phyloP scores from a whole-genome alignment of 768 basidiomycete species.

The Kwoniella heveanensis region DNA sequence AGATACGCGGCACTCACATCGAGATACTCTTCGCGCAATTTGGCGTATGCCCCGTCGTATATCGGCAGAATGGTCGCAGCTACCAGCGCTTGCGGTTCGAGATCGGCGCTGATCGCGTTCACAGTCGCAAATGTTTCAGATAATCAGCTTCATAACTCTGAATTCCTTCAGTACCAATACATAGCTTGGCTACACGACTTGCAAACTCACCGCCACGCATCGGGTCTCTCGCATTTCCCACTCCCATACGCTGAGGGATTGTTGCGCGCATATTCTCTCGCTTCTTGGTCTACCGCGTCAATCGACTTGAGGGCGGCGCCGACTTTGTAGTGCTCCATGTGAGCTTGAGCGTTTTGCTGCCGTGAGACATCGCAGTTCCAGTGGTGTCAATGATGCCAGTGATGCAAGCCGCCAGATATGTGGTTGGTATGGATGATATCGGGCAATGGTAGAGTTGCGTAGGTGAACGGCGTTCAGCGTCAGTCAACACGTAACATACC shows the following conservation, averaged over 20 bases:
- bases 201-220: constrained; percentile 52
- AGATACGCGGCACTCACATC: constrained; percentile 25
- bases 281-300: constrained; percentile 45
- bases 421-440: no score
- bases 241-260: constrained; percentile 12
- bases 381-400: no score
- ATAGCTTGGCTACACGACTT: no score
- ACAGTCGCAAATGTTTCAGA: no score
- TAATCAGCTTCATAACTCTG: no score
- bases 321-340: constrained; percentile 44
- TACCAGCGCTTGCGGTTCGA: constrained; percentile 45
- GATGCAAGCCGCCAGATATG: no score
- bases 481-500: no score
- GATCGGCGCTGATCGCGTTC: constrained; percentile 44
- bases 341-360: constrained; percentile 27
- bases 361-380: no score
- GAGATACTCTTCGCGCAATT: constrained; percentile 46
- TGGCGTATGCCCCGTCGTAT: constrained; percentile 48
- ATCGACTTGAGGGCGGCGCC: constrained; percentile 39
- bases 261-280: constrained; percentile 26
- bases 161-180: no score
- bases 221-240: constrained; percentile 18
- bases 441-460: no score
- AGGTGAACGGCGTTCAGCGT: no score
- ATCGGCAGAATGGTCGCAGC: constrained; percentile 49